These are phyloP conservation scores for Zoysia japonica DNA, from an alignment of 176 grass and related monocot species.

Conservation along the genomic window DNA sequence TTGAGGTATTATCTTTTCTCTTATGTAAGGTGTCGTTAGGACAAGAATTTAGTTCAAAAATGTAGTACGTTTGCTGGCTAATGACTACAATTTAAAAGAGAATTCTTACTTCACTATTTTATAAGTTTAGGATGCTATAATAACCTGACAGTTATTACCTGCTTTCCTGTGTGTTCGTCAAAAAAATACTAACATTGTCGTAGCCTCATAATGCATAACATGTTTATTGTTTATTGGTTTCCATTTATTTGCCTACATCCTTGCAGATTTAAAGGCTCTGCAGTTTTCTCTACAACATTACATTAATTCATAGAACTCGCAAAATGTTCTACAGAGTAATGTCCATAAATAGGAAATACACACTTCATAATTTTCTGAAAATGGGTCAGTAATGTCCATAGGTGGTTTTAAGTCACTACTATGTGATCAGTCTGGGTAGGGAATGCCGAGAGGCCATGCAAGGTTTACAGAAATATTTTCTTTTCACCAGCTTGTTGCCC, in stretches of 20 bases:
- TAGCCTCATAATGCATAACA: too few species aligned
- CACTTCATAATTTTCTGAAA: not conserved
- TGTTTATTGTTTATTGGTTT: not conserved
- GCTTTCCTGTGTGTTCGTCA: not conserved
- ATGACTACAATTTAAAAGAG: too few species aligned
- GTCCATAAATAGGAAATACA: not conserved
- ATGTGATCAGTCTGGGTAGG: not conserved
- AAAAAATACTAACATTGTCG: too few species aligned
- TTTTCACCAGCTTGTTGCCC: not conserved
- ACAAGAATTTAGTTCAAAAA: too few species aligned
- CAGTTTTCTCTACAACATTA: not conserved
- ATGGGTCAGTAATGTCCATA: too few species aligned
- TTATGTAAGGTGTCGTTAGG: not conserved
- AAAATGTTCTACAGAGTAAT: not conserved
- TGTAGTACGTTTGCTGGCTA: too few species aligned
- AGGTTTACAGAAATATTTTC: not conserved
- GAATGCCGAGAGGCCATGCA: not conserved
- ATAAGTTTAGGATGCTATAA: not conserved
- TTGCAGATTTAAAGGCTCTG: not conserved
- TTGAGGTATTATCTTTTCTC: conserved; percentile 63
- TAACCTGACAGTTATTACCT: not conserved
- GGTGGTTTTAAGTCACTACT: not conserved
- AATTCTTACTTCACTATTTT: not conserved
- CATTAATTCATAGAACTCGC: not conserved
- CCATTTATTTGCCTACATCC: not conserved